phyloP scores from a whole-genome alignment of 179 eudicot genomes.

The Carnegiea gigantea region DNA sequence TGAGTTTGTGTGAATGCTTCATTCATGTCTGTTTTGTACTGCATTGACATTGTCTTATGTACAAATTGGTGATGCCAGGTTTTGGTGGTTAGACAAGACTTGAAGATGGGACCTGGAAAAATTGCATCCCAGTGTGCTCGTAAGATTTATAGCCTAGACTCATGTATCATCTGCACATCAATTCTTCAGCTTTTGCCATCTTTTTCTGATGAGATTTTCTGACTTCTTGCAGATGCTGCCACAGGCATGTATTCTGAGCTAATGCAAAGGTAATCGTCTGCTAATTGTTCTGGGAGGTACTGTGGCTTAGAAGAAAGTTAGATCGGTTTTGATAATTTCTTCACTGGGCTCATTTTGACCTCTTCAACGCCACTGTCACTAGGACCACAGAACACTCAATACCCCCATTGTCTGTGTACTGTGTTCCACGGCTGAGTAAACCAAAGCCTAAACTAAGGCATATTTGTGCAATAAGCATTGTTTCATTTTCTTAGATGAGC shows the following conservation, averaged over 20 bases:
- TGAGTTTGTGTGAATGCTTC: not conserved
- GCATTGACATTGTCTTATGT: not conserved
- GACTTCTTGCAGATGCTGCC: slow-evolving; percentile 77
- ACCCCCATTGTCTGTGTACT: too few relatives aligned
- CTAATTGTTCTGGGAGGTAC: not conserved
- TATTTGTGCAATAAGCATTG: not conserved
- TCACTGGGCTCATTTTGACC: not conserved
- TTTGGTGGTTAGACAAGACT: slow-evolving; percentile 92
- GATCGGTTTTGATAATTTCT: too few relatives aligned
- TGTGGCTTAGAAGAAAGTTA: not conserved
- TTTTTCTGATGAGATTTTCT: slow-evolving; percentile 16
- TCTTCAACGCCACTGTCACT: not conserved
- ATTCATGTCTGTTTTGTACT: not conserved
- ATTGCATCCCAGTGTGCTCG: slow-evolving; percentile 99
- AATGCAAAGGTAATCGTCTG: slow-evolving; percentile 58
- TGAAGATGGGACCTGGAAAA: slow-evolving; percentile 92
- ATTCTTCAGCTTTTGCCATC: not conserved
- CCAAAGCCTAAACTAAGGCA: not conserved
- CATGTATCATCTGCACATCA: not conserved
- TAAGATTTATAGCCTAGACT: slow-evolving; percentile 33
- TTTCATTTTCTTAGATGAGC: not conserved
- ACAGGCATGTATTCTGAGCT: slow-evolving; percentile 85
- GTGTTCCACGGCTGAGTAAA: too few relatives aligned
- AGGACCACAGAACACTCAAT: too few relatives aligned
- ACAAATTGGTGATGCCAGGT: slow-evolving; percentile 47